phyloP scores from a whole-genome alignment of 129 eudicot genomes.

The Gnaphalium uliginosum region DNA sequence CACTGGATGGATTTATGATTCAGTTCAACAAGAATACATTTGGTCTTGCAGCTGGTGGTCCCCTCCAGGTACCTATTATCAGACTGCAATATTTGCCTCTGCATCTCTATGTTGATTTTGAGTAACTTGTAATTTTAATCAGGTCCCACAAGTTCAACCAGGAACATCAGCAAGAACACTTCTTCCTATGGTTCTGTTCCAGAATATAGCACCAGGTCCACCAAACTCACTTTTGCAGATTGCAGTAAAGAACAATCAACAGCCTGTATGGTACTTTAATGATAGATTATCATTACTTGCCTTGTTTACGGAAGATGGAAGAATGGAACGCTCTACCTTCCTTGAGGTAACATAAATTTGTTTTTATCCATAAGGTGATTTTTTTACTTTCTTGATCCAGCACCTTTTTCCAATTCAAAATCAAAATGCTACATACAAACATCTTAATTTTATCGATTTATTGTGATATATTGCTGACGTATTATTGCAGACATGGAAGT shows the following conservation, averaged over 20 bases:
- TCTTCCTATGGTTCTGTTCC: constrained; percentile 90
- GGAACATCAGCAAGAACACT: constrained; percentile 82
- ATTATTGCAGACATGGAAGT: constrained; percentile 83
- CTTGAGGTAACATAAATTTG: constrained; percentile 62
- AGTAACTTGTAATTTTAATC: background rate
- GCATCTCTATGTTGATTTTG: background rate
- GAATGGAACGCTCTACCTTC: constrained; percentile 90
- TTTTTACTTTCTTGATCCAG: background rate
- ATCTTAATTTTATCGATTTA: background rate
- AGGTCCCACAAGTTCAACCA: constrained; percentile 92
- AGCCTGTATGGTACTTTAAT: constrained; percentile 91
- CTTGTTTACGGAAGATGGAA: constrained; percentile 82
- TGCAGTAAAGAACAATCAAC: constrained; percentile 92
- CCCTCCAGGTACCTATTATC: constrained; percentile 66
- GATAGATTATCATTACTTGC: constrained; percentile 61
- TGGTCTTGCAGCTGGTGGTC: constrained; percentile 90
- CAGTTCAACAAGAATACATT: constrained; percentile 95
- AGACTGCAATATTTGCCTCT: constrained; percentile 3
- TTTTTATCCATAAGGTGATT: background rate
- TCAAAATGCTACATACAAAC: background rate
- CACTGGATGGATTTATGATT: constrained; percentile 93
- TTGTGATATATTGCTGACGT: background rate
- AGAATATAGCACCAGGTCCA: constrained; percentile 86
- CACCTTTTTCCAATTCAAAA: background rate
- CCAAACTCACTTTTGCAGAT: constrained; percentile 82